Conservation (phyloP, 192 early-diverging fungal species). For the Irineochytrium annulatum region DNA sequence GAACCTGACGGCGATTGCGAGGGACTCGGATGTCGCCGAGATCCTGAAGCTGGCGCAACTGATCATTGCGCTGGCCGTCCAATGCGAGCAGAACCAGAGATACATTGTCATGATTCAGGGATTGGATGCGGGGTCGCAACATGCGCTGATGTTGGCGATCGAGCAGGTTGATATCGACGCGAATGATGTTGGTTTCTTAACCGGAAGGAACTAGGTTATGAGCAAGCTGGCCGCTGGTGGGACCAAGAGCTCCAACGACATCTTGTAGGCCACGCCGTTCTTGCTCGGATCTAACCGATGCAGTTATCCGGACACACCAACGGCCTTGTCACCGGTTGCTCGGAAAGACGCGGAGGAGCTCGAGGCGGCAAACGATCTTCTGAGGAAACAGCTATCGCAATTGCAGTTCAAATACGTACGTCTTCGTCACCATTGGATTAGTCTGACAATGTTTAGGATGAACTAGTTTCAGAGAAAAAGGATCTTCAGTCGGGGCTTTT, state of each 20-base stretch:
- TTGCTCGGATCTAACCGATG: too few relatives aligned
- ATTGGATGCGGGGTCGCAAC: constrained; percentile 67
- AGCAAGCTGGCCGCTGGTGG: too few relatives aligned
- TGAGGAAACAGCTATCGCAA: constrained; percentile 18
- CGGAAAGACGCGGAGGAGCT: constrained; percentile 21
- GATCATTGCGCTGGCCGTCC: constrained; percentile 81
- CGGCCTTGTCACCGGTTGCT: too few relatives aligned
- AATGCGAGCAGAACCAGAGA: constrained; percentile 75
- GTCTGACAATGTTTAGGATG: constrained; percentile 51
- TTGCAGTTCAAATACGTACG: constrained; percentile 31
- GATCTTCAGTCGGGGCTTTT: constrained; percentile 68
- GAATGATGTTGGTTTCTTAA: too few relatives aligned
- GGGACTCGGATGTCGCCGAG: constrained; percentile 68
- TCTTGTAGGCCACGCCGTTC: too few relatives aligned
- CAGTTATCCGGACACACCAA: too few relatives aligned
- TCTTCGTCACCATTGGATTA: constrained; percentile 10
- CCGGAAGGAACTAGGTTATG: too few relatives aligned
- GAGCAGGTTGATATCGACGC: too few relatives aligned
- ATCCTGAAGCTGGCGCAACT: constrained; percentile 76
- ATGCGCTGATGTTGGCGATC: constrained; percentile 85
- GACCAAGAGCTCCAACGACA: too few relatives aligned
- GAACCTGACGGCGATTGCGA: constrained; percentile 81
- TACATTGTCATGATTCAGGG: constrained; percentile 84
- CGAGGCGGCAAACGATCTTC: constrained; percentile 17
- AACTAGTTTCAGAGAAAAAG: constrained; percentile 65